Evolutionary conservation across 176 grass and related monocot species (phyloP), one percentile per base, ranked within the genome.

Genomic region (Typha latifolia): DNA sequence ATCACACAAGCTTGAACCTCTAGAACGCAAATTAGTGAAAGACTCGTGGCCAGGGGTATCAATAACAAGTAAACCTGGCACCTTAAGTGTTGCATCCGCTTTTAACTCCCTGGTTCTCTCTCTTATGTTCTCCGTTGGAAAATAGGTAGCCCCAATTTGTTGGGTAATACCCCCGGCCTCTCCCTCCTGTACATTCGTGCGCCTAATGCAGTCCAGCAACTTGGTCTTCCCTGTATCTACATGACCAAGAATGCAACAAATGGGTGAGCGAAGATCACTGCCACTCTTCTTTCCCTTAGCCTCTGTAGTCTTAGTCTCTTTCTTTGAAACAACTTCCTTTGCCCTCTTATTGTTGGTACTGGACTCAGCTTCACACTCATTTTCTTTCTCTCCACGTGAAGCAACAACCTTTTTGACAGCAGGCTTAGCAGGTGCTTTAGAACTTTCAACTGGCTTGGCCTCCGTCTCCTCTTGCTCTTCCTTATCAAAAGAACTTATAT

Each of bases 121-220:
- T 74, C 93, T 91, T 72, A 97, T 97, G 64, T 97, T 97, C 78
- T 97, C 93, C 50, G 85, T 88, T 51, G 88, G 92, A 77, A 96
- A 91, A 82, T 96, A 91, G 2, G 92, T 91, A 2, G 92, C 92
- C 8, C 92, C 88, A 64, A 96, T 96, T 67, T 96, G 92, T 76
- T 96, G 92, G 26, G 92, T 96, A 78, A 96, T 96, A 77, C 88
- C 92, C 26, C 92, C 88, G 74, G 92, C 92, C 75, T 96, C 92
- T 80, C 88, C 88, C 74, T 91, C 87, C 70, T 96, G 92, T 18
- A 96, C 88, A 77, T 96, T 96, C 27, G 92, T 91, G 11, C 66
- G 77, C 66, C 87, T 86, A 72, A 96, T 96, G 69, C 88, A 91
- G 63, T 96, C 92, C 49, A 96, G 67, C 61, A 91, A 63, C 61